phyloP scores from a whole-genome alignment of 2,329 filamentous ascomycete genomes.

The Neoascochyta sp. region DNA sequence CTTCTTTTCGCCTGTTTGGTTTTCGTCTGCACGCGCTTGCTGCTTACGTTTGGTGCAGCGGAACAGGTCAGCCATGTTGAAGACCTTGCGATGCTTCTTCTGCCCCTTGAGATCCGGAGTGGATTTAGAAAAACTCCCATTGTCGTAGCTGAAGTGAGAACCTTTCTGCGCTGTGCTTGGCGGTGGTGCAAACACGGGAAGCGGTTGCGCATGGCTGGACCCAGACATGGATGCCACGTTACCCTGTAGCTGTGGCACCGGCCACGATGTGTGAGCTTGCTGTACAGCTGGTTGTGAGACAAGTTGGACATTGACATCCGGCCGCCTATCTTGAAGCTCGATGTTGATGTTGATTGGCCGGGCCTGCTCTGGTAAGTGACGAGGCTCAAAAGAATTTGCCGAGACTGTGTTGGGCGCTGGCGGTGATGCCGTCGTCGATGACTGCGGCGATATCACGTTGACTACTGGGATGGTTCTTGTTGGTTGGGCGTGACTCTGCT shows the following conservation, averaged over 20 bases:
- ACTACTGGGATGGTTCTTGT: conserved; percentile 10
- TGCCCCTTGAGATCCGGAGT: conserved; percentile 20
- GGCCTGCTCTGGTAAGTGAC: conserved; percentile 22
- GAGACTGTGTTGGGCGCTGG: conserved; percentile 31
- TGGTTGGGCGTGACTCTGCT: conserved; percentile 8
- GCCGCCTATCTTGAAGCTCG: conserved; percentile 27
- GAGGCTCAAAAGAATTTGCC: conserved; percentile 32
- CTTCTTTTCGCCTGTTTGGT: no score
- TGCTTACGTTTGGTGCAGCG: conserved; percentile 18
- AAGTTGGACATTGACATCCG: conserved; percentile 11
- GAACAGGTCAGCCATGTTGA: conserved; percentile 22
- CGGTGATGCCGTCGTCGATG: conserved; percentile 31
- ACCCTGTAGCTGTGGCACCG: conserved; percentile 12
- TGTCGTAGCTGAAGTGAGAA: conserved; percentile 25
- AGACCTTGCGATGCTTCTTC: conserved; percentile 33
- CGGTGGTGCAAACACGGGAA: conserved; percentile 33
- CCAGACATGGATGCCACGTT: conserved; percentile 8
- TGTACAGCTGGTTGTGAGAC: conserved; percentile 17
- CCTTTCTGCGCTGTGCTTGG: conserved; percentile 23
- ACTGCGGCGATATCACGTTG: conserved; percentile 22
- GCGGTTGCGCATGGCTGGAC: conserved; percentile 13
- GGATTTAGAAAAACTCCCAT: conserved; percentile 24
- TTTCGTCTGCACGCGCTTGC: conserved; percentile 12
- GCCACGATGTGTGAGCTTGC: conserved; percentile 14
- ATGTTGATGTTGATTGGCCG: conserved; percentile 32